Conservation (phyloP, 2,329 filamentous ascomycete genomes). For the Penicillium sclerotiorum region DNA sequence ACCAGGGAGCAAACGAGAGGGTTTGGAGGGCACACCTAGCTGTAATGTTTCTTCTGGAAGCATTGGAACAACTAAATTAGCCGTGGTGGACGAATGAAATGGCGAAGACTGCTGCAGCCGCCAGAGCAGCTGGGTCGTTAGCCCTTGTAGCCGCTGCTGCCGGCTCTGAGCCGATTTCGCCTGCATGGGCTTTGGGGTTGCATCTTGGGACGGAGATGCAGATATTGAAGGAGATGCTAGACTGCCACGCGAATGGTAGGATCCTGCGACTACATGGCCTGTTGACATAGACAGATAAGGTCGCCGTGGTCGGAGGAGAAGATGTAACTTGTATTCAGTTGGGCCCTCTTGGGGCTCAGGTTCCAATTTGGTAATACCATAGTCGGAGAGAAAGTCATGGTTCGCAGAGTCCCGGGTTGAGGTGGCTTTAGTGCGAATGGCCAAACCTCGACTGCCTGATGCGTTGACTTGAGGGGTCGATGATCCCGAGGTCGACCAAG, state of each 20-base stretch:
- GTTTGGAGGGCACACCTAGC: slow-evolving; percentile 58
- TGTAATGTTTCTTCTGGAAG: slow-evolving; percentile 67
- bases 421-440: slow-evolving; percentile 32
- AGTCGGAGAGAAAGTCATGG: slow-evolving; percentile 52
- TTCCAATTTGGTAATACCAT: slow-evolving; percentile 73
- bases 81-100: slow-evolving; percentile 79
- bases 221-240: slow-evolving; percentile 23
- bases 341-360: slow-evolving; percentile 93
- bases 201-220: slow-evolving; percentile 34
- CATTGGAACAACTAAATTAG: slow-evolving; percentile 72
- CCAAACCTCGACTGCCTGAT: slow-evolving; percentile 26
- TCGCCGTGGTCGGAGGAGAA: slow-evolving; percentile 77
- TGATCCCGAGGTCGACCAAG: slow-evolving; percentile 70
- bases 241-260: slow-evolving; percentile 48
- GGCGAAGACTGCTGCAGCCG: slow-evolving; percentile 91
- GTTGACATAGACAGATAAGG: slow-evolving; percentile 75
- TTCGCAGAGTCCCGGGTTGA: slow-evolving; percentile 44
- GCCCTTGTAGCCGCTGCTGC: slow-evolving; percentile 81
- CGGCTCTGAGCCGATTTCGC: slow-evolving; percentile 67
- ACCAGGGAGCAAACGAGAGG: slow-evolving; percentile 65
- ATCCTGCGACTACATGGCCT: slow-evolving; percentile 54
- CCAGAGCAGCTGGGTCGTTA: slow-evolving; percentile 96
- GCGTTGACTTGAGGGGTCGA: slow-evolving; percentile 41
- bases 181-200: slow-evolving; percentile 40
- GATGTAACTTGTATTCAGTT: slow-evolving; percentile 94